Percentiles rank a stretch among this genome's conserved stretches.
phyloP scores from a whole-genome alignment of 768 basidiomycete genomes.

The Megacollybia marginata region DNA sequence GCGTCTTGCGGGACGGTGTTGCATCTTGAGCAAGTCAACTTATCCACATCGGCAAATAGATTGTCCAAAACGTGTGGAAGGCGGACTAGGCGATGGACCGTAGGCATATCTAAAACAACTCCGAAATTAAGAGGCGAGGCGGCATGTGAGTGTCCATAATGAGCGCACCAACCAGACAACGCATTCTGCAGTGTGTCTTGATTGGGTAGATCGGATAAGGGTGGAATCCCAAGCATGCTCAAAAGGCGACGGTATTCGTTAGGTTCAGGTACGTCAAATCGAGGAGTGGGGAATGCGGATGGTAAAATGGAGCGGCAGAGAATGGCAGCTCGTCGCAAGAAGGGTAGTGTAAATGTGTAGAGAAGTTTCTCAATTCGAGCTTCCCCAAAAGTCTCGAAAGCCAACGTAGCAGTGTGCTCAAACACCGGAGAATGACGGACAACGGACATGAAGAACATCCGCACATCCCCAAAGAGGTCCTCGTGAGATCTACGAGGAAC shows the following conservation, averaged over 20 bases:
- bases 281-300: slow-evolving; percentile 48
- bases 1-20: slow-evolving; percentile 74
- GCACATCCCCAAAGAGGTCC: slow-evolving; percentile 75
- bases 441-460: slow-evolving; percentile 87
- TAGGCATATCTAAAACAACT: slow-evolving; percentile 76
- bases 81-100: slow-evolving; percentile 72
- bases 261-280: slow-evolving; percentile 28
- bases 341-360: slow-evolving; percentile 85
- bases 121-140: slow-evolving; percentile 75
- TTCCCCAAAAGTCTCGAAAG: slow-evolving; percentile 76
- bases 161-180: slow-evolving; percentile 85
- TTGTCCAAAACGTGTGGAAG: slow-evolving; percentile 80
- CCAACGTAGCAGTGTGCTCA: slow-evolving; percentile 75
- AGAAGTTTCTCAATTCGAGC: slow-evolving; percentile 79
- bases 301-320: slow-evolving; percentile 74
- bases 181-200: slow-evolving; percentile 86
- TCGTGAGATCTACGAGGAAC: slow-evolving; percentile 45
- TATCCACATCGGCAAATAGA: slow-evolving; percentile 69
- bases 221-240: slow-evolving; percentile 67
- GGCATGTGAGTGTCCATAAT: slow-evolving; percentile 77
- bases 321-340: slow-evolving; percentile 83
- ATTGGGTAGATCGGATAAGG: slow-evolving; percentile 68
- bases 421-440: slow-evolving; percentile 85
- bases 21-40: slow-evolving; percentile 72
- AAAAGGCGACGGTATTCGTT: slow-evolving; percentile 81